A percentile compares a stretch with the other conserved stretches of the same genome.
Evolutionary conservation across 2,329 filamentous ascomycete species (phyloP).

Genomic region (Penicillium sp.): DNA sequence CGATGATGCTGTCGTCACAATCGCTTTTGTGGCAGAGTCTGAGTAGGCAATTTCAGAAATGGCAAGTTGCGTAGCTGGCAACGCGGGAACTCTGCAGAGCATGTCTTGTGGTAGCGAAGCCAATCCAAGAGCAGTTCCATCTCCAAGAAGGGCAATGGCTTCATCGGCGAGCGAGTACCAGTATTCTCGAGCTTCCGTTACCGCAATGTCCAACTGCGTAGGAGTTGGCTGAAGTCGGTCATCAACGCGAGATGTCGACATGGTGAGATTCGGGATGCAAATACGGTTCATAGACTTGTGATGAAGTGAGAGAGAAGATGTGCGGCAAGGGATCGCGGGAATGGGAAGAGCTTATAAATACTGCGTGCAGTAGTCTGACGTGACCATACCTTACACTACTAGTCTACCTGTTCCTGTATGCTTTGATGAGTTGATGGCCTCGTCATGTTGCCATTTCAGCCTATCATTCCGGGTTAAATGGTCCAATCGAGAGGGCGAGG

Average conservation of each 20-base stretch:
- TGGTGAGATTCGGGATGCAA: too few relatives aligned
- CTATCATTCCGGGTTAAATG: too few relatives aligned
- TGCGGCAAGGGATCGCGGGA: too few relatives aligned
- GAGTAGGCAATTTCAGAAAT: background rate
- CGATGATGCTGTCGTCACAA: background rate
- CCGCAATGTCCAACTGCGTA: background rate
- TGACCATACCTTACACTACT: too few relatives aligned
- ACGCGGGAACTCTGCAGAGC: background rate
- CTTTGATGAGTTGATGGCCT: too few relatives aligned
- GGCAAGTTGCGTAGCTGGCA: background rate
- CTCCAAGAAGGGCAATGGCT: background rate
- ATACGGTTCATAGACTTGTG: too few relatives aligned
- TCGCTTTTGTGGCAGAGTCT: background rate
- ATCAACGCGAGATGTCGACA: background rate
- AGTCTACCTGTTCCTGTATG: too few relatives aligned
- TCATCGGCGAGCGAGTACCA: constrained; percentile 2
- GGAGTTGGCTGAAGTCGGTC: background rate
- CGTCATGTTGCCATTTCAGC: too few relatives aligned
- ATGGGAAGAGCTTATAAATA: too few relatives aligned
- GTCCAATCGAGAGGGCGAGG: too few relatives aligned
- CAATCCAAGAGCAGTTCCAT: background rate
- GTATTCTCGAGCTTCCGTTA: constrained; percentile 1
- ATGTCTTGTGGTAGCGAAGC: background rate
- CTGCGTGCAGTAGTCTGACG: too few relatives aligned
- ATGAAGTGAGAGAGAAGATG: too few relatives aligned